A percentile compares a stretch with the other conserved stretches of the same genome.
These are phyloP conservation scores for Aspergillus fischeri DNA, from an alignment of 2,329 filamentous ascomycete genomes.

Conservation along the genomic window DNA sequence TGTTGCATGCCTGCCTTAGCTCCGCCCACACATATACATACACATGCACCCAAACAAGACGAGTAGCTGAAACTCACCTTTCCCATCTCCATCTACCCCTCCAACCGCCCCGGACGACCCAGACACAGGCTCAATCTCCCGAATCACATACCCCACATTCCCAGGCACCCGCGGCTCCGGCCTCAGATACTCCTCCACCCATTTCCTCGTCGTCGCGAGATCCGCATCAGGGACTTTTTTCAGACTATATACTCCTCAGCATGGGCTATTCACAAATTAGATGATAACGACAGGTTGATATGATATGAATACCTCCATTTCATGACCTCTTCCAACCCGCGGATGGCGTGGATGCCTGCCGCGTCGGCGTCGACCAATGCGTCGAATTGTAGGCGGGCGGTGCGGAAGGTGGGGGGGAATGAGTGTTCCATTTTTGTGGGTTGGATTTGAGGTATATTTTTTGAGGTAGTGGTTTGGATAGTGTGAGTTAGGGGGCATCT, in stretches of 20 bases:
- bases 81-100: neutral
- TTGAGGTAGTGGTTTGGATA: neutral
- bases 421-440: neutral
- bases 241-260: neutral
- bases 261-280: too few relatives aligned
- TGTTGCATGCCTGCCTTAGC: neutral
- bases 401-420: neutral
- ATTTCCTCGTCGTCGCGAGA: conserved; percentile 3
- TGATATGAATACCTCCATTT: conserved; percentile 9
- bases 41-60: neutral
- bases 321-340: conserved; percentile 6
- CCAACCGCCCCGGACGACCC: too few relatives aligned
- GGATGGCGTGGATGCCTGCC: conserved; percentile 4
- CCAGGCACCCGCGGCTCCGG: neutral
- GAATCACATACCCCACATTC: neutral
- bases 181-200: neutral
- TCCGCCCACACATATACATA: neutral
- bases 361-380: conserved; percentile 4
- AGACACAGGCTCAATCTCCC: neutral
- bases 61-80: neutral
- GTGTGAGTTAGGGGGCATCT: neutral
- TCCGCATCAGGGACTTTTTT: conserved; percentile 5
- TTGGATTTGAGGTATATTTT: neutral
- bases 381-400: conserved; percentile 6
- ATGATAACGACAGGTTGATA: neutral